Percentiles rank a stretch among this genome's conserved stretches.
These are phyloP conservation scores for Mycena vitilis DNA, from an alignment of 768 basidiomycete species.

Conservation along the genomic window DNA sequence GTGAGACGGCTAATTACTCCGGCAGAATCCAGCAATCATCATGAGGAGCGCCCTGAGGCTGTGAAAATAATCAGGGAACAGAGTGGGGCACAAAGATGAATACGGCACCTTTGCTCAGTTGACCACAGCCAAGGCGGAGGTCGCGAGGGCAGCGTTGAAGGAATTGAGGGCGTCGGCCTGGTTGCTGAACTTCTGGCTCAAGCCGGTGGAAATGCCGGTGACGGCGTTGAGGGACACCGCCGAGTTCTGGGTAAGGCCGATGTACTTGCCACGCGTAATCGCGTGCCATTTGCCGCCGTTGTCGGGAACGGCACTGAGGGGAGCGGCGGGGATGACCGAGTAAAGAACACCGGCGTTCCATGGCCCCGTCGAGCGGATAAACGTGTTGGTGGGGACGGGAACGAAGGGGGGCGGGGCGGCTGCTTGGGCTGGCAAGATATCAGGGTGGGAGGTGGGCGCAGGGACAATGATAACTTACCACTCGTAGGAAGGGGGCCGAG, in stretches of 20 bases:
- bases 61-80: neutral
- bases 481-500: neutral
- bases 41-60: no score
- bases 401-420: neutral
- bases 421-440: no score
- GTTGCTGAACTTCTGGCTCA: neutral
- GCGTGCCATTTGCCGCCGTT: constrained; percentile 12
- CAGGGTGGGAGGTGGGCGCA: no score
- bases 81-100: neutral
- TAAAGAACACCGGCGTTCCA: constrained; percentile 1
- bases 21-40: no score
- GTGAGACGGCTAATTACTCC: no score
- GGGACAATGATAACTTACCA: no score
- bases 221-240: constrained; percentile 7
- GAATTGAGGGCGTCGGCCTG: neutral
- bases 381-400: no score
- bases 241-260: constrained; percentile 10
- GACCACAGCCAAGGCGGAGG: neutral
- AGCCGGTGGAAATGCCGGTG: neutral
- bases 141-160: constrained; percentile 9
- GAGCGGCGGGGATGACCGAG: neutral
- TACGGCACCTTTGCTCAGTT: neutral
- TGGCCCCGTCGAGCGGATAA: neutral
- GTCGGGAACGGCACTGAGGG: constrained; percentile 1
- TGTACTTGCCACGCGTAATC: constrained; percentile 9